A percentile compares a stretch with the other conserved stretches of the same genome.
Evolutionary conservation across 2,329 filamentous ascomycete species (phyloP).

Genomic region (Penicillium concentricum): DNA sequence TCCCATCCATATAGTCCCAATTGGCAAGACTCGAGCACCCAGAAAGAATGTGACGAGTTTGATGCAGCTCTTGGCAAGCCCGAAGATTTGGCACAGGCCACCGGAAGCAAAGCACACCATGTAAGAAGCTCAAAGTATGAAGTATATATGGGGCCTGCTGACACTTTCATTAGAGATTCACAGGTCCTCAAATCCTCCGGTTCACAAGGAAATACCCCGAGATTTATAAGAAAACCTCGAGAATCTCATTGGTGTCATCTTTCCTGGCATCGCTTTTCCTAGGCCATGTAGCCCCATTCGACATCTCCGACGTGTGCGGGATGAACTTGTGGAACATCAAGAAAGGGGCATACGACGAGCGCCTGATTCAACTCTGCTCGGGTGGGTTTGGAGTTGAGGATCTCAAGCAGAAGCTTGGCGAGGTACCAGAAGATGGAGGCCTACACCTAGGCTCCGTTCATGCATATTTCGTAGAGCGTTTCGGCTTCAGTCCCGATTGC

Average conservation of each 20-base stretch:
- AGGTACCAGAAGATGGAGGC: slow-evolving; percentile 77
- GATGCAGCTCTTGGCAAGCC: slow-evolving; percentile 68
- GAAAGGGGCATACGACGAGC: slow-evolving; percentile 68
- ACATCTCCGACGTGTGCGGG: slow-evolving; percentile 91
- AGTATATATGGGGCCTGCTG: background rate
- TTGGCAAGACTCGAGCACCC: slow-evolving; percentile 97
- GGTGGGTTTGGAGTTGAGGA: slow-evolving; percentile 62
- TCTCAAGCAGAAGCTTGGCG: slow-evolving; percentile 75
- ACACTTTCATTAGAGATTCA: slow-evolving; percentile 69
- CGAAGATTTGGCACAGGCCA: slow-evolving; percentile 70
- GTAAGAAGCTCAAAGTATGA: slow-evolving; percentile 52
- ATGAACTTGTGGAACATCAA: slow-evolving; percentile 96
- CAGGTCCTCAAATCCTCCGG: slow-evolving; percentile 91
- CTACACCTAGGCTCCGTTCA: slow-evolving; percentile 73
- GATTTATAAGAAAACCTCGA: slow-evolving; percentile 74
- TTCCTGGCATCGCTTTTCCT: slow-evolving; percentile 91
- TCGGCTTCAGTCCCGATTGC: slow-evolving; percentile 74
- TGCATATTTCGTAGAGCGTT: slow-evolving; percentile 73
- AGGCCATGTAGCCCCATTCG: slow-evolving; percentile 80
- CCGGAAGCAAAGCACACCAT: slow-evolving; percentile 93
- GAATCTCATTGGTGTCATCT: slow-evolving; percentile 92
- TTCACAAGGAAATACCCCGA: slow-evolving; percentile 77
- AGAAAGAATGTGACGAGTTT: slow-evolving; percentile 85
- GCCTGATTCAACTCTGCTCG: slow-evolving; percentile 72
- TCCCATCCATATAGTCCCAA: slow-evolving; percentile 88